Percentiles rank a stretch among this genome's conserved stretches.
Conservation (phyloP, 2,329 filamentous ascomycete genomes). For the Xylariaceae sp. region DNA sequence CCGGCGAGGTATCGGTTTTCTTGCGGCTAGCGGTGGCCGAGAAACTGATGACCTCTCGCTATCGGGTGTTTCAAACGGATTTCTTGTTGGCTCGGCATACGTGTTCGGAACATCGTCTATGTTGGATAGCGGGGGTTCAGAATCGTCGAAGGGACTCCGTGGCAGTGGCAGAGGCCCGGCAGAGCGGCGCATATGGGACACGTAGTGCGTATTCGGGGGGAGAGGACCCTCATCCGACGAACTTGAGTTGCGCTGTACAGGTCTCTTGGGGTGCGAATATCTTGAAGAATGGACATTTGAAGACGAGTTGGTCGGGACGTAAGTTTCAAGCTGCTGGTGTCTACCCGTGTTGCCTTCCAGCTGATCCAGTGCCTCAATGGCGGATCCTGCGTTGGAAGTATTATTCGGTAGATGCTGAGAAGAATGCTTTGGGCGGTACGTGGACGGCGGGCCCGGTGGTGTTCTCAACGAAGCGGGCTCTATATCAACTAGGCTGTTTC, state of each 20-base stretch:
- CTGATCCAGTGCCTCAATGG: constrained; percentile 15
- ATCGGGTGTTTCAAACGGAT: constrained; percentile 16
- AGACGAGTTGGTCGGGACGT: constrained; percentile 33
- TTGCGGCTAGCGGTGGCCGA: constrained; percentile 19
- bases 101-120: constrained; percentile 21
- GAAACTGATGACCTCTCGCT: constrained; percentile 7
- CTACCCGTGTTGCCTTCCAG: constrained; percentile 13
- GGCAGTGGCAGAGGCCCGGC: constrained; percentile 15
- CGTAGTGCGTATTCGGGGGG: constrained; percentile 16
- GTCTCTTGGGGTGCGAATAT: constrained; percentile 25
- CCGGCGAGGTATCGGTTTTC: constrained; percentile 29
- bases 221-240: constrained; percentile 33
- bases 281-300: constrained; percentile 27
- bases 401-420: constrained; percentile 20
- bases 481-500: constrained; percentile 11
- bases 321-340: constrained; percentile 29
- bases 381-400: constrained; percentile 11
- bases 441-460: constrained; percentile 19
- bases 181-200: constrained; percentile 21
- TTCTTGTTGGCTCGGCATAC: constrained; percentile 19
- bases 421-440: constrained; percentile 30
- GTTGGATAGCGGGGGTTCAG: constrained; percentile 14
- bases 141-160: constrained; percentile 23
- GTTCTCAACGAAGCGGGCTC: constrained; percentile 13
- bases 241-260: constrained; percentile 27